These are phyloP conservation scores for Nitzschia palea DNA, from an alignment of 108 stramenopile species.

Conservation along the genomic window DNA sequence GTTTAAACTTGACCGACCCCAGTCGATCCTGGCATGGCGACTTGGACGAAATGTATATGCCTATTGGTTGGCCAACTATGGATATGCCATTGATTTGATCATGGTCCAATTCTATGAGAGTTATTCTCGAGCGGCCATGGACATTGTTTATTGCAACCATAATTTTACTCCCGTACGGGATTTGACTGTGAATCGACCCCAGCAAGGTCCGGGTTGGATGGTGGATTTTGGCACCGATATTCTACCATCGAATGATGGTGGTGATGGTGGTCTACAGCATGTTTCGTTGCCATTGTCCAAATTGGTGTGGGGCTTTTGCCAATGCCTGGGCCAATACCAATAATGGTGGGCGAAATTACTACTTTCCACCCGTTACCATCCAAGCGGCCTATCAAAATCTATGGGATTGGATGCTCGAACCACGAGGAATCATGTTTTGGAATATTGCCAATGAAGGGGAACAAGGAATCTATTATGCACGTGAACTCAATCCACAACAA, in stretches of 20 bases:
- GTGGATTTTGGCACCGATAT: constrained; percentile 39
- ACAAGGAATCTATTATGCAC: constrained; percentile 37
- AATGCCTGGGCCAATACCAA: constrained; percentile 55
- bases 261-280: constrained; percentile 18
- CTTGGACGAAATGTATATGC: constrained; percentile 79
- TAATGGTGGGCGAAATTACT: constrained; percentile 24
- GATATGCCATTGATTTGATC: constrained; percentile 70
- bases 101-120: constrained; percentile 82
- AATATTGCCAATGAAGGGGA: constrained; percentile 52
- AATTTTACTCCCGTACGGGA: constrained; percentile 32
- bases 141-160: constrained; percentile 24
- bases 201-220: neutral
- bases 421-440: constrained; percentile 73
- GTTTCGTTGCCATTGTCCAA: constrained; percentile 44
- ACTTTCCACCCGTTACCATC: constrained; percentile 27
- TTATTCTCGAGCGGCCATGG: constrained; percentile 64
- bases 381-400: constrained; percentile 36
- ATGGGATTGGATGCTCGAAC: constrained; percentile 28
- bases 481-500: constrained; percentile 19
- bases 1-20: constrained; percentile 52
- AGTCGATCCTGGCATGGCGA: constrained; percentile 39
- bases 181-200: constrained; percentile 15
- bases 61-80: constrained; percentile 65
- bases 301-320: constrained; percentile 63
- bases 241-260: too few relatives aligned